phyloP scores from a whole-genome alignment of 495 filamentous ascomycete genomes.

The Tricharina praecox region DNA sequence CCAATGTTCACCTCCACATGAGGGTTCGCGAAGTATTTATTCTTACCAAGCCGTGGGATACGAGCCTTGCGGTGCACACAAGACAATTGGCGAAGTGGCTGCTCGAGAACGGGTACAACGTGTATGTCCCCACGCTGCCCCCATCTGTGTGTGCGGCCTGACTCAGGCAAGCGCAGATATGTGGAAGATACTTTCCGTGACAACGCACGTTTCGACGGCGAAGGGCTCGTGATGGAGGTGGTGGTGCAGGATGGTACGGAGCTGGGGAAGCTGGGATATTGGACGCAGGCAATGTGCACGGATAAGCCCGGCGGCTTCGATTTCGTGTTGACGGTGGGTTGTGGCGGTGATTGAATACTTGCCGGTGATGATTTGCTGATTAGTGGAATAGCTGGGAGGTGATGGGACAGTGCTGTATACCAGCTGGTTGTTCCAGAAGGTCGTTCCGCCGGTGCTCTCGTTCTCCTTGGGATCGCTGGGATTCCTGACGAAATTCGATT shows the following conservation, averaged over 20 bases:
- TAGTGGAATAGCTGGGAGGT: constrained; percentile 56
- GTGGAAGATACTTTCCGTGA: constrained; percentile 79
- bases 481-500: constrained; percentile 88
- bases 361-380: background rate
- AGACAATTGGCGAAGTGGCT: constrained; percentile 75
- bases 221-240: constrained; percentile 48
- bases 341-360: background rate
- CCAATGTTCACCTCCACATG: constrained; percentile 32
- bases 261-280: constrained; percentile 55
- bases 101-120: constrained; percentile 33
- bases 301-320: constrained; percentile 78
- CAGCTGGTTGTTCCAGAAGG: constrained; percentile 82
- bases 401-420: constrained; percentile 88
- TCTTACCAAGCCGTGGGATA: constrained; percentile 88
- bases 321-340: constrained; percentile 51
- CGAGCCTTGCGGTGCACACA: constrained; percentile 68
- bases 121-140: constrained; percentile 5
- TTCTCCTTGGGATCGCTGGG: constrained; percentile 81
- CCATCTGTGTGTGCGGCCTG: no score
- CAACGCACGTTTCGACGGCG: constrained; percentile 72
- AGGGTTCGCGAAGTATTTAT: constrained; percentile 84
- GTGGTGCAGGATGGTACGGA: constrained; percentile 41
- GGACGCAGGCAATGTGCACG: constrained; percentile 90
- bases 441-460: constrained; percentile 76
- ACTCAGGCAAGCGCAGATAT: constrained; percentile 73